Evolutionary conservation across 139 green algal species (phyloP).

Genomic region (Tetradesmus lagerheimii): DNA sequence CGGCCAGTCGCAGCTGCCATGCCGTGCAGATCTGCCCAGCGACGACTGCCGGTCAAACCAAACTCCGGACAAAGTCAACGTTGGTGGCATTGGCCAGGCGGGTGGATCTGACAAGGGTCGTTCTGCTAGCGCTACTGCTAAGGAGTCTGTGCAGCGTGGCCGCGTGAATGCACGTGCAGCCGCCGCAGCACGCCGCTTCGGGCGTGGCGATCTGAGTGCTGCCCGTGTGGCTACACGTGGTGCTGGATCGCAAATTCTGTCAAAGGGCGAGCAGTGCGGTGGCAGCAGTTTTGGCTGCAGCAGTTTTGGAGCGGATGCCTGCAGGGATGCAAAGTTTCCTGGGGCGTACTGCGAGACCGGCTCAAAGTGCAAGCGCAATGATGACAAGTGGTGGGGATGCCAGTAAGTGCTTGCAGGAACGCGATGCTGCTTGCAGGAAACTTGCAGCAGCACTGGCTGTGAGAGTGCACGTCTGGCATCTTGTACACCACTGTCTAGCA

Average conservation of each 20-base stretch:
- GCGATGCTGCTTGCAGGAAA: neutral
- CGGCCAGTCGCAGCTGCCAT: slow-evolving; percentile 40
- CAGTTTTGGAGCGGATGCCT: neutral
- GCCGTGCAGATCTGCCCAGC: neutral
- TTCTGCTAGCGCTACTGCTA: neutral
- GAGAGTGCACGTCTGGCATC: neutral
- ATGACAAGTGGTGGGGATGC: slow-evolving; percentile 36
- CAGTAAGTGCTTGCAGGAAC: slow-evolving; percentile 4
- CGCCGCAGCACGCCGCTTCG: neutral
- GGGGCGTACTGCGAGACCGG: neutral
- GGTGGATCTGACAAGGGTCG: neutral
- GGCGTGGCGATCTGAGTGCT: neutral
- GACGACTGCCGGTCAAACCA: slow-evolving; percentile 9
- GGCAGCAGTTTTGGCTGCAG: neutral
- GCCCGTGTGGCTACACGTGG: neutral
- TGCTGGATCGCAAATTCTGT: neutral
- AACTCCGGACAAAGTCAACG: slow-evolving; percentile 17
- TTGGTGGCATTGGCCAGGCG: slow-evolving; percentile 28
- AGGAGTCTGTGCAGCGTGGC: neutral
- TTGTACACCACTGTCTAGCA: neutral
- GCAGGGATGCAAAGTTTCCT: slow-evolving; percentile 22
- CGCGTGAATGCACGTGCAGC: neutral
- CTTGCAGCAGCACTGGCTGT: neutral
- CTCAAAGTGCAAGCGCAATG: slow-evolving; percentile 38
- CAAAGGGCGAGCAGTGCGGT: slow-evolving; percentile 25